A percentile compares a stretch with the other conserved stretches of the same genome.
Evolutionary conservation across 2,329 filamentous ascomycete genomes (phyloP).

Genomic region (Monosporascus ibericus): DNA sequence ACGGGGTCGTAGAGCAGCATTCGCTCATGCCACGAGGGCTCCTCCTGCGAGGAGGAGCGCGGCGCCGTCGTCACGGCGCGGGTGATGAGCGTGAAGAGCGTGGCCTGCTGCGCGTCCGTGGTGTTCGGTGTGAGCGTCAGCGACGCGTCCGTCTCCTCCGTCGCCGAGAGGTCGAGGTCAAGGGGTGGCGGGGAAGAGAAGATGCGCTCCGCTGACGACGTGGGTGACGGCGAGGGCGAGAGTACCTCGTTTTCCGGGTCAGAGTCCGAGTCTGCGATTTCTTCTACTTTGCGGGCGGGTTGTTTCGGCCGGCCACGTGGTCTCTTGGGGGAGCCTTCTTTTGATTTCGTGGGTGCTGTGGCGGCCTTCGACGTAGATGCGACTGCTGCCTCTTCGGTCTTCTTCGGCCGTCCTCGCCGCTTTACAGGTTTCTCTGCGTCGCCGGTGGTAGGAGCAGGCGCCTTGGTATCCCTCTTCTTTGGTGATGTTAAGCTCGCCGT

Average conservation of each 20-base stretch:
- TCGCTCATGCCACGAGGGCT: constrained; percentile 80
- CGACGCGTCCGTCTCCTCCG: constrained; percentile 38
- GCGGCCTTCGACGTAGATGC: background rate
- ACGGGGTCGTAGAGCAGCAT: constrained; percentile 93
- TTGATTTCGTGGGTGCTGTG: background rate
- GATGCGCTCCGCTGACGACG: constrained; percentile 29
- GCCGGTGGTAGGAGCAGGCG: background rate
- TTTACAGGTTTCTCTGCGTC: constrained; percentile 24
- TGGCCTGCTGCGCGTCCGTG: constrained; percentile 32
- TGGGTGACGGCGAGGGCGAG: constrained; percentile 23
- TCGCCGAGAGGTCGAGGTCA: constrained; percentile 39
- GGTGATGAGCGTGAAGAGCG: constrained; percentile 47
- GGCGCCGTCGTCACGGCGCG: constrained; percentile 47
- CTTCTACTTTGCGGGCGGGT: constrained; percentile 24
- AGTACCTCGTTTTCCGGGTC: constrained; percentile 39
- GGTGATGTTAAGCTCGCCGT: constrained; percentile 10
- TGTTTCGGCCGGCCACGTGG: constrained; percentile 23
- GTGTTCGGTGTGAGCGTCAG: constrained; percentile 34
- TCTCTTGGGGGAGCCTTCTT: constrained; percentile 10
- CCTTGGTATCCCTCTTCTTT: constrained; percentile 8
- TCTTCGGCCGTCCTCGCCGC: constrained; percentile 37
- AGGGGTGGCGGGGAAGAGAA: constrained; percentile 38
- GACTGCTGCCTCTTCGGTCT: constrained; percentile 18
- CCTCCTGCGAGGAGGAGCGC: constrained; percentile 38
- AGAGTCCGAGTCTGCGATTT: constrained; percentile 48